Evolutionary conservation across 2,329 filamentous ascomycete species (phyloP), one percentile per base, ranked within the genome.

Genomic region (Botrytis byssoidea): DNA sequence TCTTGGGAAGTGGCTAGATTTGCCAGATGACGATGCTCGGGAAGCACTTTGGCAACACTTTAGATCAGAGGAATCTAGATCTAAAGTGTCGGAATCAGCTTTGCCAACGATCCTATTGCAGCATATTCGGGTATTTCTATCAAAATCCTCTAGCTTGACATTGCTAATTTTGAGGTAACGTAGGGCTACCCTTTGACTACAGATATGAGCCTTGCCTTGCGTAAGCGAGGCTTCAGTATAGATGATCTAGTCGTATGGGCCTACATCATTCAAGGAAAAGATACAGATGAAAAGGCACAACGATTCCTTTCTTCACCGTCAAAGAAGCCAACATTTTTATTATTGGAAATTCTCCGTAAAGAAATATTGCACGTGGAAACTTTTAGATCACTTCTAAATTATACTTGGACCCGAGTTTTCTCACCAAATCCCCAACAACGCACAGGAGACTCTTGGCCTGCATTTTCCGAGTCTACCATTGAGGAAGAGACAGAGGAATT

Each of bases 241-340:
- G 29, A 74, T 37, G 79, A 82, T 75, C 70, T 82, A 35, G 55
- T 72, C 2, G n/a, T 72, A 46, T 82, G 80, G 80, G 75, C 75
- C 42, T 79, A 77, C 74, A 76, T 81, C 67, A 25, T 81, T 2
- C 72, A 75, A 10, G 77, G 72, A 44, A 55, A 74, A 16, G 44
- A 61, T 61, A 37, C 75, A n/a, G 76, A 79, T 37, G 74, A 74
- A 46, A 78, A 74, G 71, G 75, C 75, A 7, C 35, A 77, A n/a
- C 76, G 78, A 40, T 77, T 81, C 51, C 60, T 79, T 29, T 75
- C 77, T 3, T 44, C 65, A 6, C 29, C 61, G 29, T 61, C 68
- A 6, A 35, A 67, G 16, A 73, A 74, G 35, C 80, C 80, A 25
- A 44, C 65, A 9, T 79, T 81, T 71, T 42, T 82, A 5, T 72